Evolutionary conservation across 768 basidiomycete genomes (phyloP).

Genomic region (Neoboletus magnificus): DNA sequence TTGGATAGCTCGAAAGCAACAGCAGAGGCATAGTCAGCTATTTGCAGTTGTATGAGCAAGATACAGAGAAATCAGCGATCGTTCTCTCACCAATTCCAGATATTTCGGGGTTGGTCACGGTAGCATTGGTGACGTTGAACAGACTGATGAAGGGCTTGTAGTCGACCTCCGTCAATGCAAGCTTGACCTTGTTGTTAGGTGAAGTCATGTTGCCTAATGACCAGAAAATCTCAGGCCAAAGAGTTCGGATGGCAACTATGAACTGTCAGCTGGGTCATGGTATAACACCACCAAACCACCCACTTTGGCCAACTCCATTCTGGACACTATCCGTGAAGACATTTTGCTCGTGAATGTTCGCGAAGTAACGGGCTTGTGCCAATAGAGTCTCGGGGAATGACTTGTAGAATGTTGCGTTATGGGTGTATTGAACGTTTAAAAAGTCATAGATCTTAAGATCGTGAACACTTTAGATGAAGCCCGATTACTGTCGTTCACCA

Average conservation of each 20-base stretch:
- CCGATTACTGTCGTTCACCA: not conserved
- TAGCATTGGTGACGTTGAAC: slow-evolving; percentile 72
- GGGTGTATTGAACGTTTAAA: slow-evolving; percentile 68
- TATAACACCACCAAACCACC: slow-evolving; percentile 26
- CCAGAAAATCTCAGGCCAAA: slow-evolving; percentile 66
- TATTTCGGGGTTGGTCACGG: slow-evolving; percentile 56
- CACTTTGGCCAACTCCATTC: slow-evolving; percentile 72
- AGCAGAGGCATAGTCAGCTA: slow-evolving; percentile 71
- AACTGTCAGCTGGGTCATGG: not conserved
- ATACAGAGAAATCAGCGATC: not conserved
- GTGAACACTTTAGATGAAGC: not conserved
- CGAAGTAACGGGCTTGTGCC: slow-evolving; percentile 71
- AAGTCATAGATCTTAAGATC: slow-evolving; percentile 64
- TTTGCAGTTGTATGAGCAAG: not conserved
- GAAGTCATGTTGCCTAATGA: slow-evolving; percentile 77
- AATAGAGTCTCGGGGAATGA: slow-evolving; percentile 67
- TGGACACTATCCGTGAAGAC: slow-evolving; percentile 63
- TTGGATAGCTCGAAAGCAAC: slow-evolving; percentile 67
- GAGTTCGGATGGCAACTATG: slow-evolving; percentile 75
- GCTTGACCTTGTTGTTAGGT: slow-evolving; percentile 69
- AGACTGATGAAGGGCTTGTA: slow-evolving; percentile 89
- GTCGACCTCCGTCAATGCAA: slow-evolving; percentile 72
- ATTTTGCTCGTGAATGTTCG: slow-evolving; percentile 73
- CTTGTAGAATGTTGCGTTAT: slow-evolving; percentile 77
- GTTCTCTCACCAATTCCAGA: slow-evolving; percentile 57